Evolutionary conservation across 768 basidiomycete genomes (phyloP).

Genomic region (Amylocystis lapponica): DNA sequence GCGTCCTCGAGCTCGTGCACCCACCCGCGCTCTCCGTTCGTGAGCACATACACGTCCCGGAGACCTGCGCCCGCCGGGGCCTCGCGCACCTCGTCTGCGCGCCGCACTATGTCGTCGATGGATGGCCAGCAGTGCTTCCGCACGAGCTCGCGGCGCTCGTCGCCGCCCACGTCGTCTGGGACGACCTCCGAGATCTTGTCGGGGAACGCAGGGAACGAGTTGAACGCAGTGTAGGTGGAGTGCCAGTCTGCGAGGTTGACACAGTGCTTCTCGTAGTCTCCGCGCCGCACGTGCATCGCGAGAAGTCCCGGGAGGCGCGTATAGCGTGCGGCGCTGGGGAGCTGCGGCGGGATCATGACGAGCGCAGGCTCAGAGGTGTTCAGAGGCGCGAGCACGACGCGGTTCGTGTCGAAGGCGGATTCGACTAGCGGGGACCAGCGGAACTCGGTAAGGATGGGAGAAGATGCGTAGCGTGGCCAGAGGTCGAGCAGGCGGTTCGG

Average conservation of each 20-base stretch:
- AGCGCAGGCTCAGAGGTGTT: conserved; percentile 6
- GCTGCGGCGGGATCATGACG: conserved; percentile 2
- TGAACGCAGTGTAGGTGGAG: conserved; percentile 43
- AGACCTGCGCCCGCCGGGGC: conserved; percentile 22
- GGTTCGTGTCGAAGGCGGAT: conserved; percentile 18
- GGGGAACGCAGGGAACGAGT: conserved; percentile 44
- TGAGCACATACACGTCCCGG: conserved; percentile 54
- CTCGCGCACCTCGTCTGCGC: conserved; percentile 27
- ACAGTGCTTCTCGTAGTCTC: conserved; percentile 52
- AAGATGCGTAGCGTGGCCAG: conserved; percentile 9
- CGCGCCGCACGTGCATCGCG: conserved; percentile 51
- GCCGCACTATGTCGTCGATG: conserved; percentile 40
- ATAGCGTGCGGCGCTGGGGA: conserved; percentile 10
- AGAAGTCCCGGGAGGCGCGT: conserved; percentile 44
- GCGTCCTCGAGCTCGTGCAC: conserved; percentile 38
- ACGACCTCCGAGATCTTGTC: conserved; percentile 35
- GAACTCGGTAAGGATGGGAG: conserved; percentile 17
- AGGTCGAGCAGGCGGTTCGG: conserved; percentile 7
- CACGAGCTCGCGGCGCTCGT: conserved; percentile 29
- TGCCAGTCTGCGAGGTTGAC: conserved; percentile 32
- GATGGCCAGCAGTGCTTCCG: conserved; percentile 48
- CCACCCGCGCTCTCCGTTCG: conserved; percentile 53
- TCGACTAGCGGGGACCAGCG: conserved; percentile 18
- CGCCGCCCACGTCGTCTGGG: conserved; percentile 10
- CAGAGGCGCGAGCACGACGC: conserved; percentile 10